phyloP scores from a whole-genome alignment of 192 early-diverging fungal genomes.

The Oehlia diaphana region DNA sequence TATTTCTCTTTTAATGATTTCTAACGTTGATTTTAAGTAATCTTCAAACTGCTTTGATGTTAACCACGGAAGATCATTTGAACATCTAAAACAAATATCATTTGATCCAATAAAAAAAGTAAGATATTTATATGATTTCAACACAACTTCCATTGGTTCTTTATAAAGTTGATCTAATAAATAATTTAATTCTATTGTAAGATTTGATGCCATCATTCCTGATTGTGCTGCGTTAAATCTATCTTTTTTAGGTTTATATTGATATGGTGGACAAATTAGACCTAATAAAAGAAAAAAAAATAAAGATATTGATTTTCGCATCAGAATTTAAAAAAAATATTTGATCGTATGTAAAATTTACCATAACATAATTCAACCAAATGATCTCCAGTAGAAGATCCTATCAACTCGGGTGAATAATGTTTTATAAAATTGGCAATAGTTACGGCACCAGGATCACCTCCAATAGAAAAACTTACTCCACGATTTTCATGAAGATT shows the following conservation, averaged over 20 bases:
- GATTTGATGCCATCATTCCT: conserved; percentile 50
- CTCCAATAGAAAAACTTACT: conserved; percentile 51
- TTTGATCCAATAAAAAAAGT: conserved; percentile 62
- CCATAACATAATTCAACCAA: conserved; percentile 52
- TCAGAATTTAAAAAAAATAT: background rate
- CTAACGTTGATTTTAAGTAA: conserved; percentile 35
- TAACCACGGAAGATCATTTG: conserved; percentile 1
- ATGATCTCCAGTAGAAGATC: conserved; percentile 46
- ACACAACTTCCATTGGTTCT: background rate
- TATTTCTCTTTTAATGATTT: conserved; percentile 36
- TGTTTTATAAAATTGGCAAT: conserved; percentile 47
- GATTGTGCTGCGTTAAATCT: conserved; percentile 56
- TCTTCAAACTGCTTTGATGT: conserved; percentile 32
- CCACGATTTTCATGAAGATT: conserved; percentile 51
- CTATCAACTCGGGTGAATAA: conserved; percentile 41
- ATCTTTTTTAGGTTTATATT: conserved; percentile 9
- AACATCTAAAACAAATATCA: conserved; percentile 54
- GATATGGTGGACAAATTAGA: conserved; percentile 1
- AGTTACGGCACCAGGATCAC: conserved; percentile 43
- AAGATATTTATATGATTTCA: conserved; percentile 43
- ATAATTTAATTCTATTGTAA: conserved; percentile 48
- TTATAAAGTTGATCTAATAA: conserved; percentile 38
- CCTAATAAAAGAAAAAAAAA: background rate
- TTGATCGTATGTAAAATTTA: background rate
- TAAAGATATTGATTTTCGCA: background rate